Percentiles rank a stretch among this genome's conserved stretches.
These are phyloP conservation scores for Lyophyllum atratum DNA, from an alignment of 768 basidiomycete species.

Conservation along the genomic window DNA sequence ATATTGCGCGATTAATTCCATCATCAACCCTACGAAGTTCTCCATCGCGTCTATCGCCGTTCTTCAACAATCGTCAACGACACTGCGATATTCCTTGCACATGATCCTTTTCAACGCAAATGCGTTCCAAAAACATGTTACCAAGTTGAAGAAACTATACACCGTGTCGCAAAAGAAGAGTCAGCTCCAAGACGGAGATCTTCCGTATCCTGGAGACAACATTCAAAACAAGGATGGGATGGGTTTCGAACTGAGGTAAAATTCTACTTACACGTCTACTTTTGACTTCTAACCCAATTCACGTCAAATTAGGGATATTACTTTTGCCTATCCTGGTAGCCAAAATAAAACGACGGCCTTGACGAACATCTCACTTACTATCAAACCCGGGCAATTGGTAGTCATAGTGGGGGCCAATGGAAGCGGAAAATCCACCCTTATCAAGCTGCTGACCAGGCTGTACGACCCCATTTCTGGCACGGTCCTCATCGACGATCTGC, in stretches of 20 bases:
- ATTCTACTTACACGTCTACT: background rate
- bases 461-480: slow-evolving; percentile 47
- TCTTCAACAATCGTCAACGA: slow-evolving; percentile 36
- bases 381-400: slow-evolving; percentile 49
- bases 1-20: slow-evolving; percentile 35
- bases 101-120: slow-evolving; percentile 18
- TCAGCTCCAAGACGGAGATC: slow-evolving; percentile 25
- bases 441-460: slow-evolving; percentile 51
- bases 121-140: slow-evolving; percentile 24
- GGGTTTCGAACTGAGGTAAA: slow-evolving; percentile 30
- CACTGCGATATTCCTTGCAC: slow-evolving; percentile 27
- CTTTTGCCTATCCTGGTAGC: slow-evolving; percentile 53
- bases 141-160: slow-evolving; percentile 35
- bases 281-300: background rate
- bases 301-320: slow-evolving; percentile 41
- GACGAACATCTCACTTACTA: slow-evolving; percentile 40
- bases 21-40: slow-evolving; percentile 33
- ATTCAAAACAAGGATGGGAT: slow-evolving; percentile 23
- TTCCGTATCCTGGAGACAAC: slow-evolving; percentile 23
- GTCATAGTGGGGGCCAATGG: slow-evolving; percentile 63
- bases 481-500: slow-evolving; percentile 43
- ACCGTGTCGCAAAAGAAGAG: slow-evolving; percentile 20
- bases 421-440: slow-evolving; percentile 53
- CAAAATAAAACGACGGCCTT: slow-evolving; percentile 36
- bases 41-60: slow-evolving; percentile 42